Conservation (phyloP, 2,329 filamentous ascomycete species). For the Onygena corvina region DNA sequence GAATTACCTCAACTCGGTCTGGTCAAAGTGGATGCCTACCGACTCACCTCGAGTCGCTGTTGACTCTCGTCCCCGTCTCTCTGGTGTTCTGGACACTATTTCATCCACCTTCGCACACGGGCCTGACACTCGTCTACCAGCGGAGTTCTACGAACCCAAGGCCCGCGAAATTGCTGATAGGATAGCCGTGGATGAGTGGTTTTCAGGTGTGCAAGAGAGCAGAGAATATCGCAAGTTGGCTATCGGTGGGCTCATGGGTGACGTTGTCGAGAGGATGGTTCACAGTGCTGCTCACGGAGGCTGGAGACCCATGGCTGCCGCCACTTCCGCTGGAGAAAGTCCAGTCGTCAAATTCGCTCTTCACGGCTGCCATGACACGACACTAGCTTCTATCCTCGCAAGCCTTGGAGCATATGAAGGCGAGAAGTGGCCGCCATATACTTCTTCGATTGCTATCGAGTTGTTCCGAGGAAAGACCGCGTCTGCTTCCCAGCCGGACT, state of each 20-base stretch:
- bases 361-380: constrained; percentile 87
- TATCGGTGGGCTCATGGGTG: constrained; percentile 73
- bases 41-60: constrained; percentile 59
- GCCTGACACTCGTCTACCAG: constrained; percentile 62
- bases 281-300: constrained; percentile 51
- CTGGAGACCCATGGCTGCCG: constrained; percentile 43
- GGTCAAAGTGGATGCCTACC: constrained; percentile 77
- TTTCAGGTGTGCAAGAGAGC: constrained; percentile 69
- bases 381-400: constrained; percentile 64
- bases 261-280: constrained; percentile 63
- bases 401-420: constrained; percentile 67
- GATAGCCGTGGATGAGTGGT: constrained; percentile 87
- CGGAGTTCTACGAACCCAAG: constrained; percentile 74
- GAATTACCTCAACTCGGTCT: constrained; percentile 63
- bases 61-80: constrained; percentile 70
- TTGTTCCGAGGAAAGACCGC: constrained; percentile 54
- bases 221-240: constrained; percentile 79
- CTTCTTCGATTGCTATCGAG: constrained; percentile 82
- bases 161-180: constrained; percentile 56
- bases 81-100: constrained; percentile 86
- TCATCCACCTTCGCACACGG: constrained; percentile 82
- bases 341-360: constrained; percentile 59
- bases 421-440: constrained; percentile 80
- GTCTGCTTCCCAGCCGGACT: not conserved
- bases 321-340: constrained; percentile 36